A percentile compares a stretch with the other conserved stretches of the same genome.
phyloP scores from a whole-genome alignment of 768 basidiomycete genomes.

The Podaxis mareebaensis region DNA sequence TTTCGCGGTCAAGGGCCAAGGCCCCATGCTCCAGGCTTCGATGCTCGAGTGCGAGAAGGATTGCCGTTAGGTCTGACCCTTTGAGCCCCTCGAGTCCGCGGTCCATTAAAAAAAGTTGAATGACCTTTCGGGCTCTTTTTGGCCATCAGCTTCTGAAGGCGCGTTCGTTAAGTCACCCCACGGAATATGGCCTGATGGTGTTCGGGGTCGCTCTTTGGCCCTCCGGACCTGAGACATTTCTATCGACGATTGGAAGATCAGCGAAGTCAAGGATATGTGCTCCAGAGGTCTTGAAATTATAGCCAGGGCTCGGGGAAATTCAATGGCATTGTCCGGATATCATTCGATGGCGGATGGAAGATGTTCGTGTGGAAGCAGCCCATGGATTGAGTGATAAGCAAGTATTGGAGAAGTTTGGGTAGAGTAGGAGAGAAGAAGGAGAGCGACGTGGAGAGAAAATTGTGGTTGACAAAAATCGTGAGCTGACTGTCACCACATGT shows the following conservation, averaged over 20 bases:
- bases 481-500: not conserved
- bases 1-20: not conserved
- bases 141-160: not conserved
- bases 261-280: not conserved
- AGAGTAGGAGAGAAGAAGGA: not conserved
- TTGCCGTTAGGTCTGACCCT: not conserved
- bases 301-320: not conserved
- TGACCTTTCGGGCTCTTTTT: not conserved
- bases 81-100: not conserved
- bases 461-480: not conserved
- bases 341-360: not conserved
- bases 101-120: not conserved
- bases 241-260: not conserved
- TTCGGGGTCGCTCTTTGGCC: slow-evolving; percentile 3
- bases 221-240: not conserved
- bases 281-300: not conserved
- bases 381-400: not conserved
- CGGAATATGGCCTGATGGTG: slow-evolving; percentile 10
- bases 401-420: not conserved
- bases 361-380: not conserved
- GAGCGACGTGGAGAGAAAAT: not conserved
- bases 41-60: not conserved
- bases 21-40: not conserved
- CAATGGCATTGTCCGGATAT: not conserved
- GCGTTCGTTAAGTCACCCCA: not conserved